Evolutionary conservation across 495 filamentous ascomycete genomes (phyloP).

Genomic region (Coniosporium apollinis): DNA sequence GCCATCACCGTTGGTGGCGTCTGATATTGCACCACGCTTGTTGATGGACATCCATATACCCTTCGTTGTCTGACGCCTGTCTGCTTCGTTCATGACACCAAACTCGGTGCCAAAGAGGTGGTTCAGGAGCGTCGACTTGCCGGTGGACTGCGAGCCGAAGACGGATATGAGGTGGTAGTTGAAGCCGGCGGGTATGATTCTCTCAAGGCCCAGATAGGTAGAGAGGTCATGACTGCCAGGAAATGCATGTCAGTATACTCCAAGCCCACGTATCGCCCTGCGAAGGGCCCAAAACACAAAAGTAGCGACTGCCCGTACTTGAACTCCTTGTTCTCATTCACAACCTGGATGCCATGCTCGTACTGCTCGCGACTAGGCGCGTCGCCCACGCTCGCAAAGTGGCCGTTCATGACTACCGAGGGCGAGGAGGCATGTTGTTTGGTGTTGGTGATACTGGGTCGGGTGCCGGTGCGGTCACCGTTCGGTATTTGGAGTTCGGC

Average conservation of each 20-base stretch:
- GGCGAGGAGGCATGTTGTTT: too few species aligned
- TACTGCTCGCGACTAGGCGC: conserved; percentile 50
- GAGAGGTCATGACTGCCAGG: conserved; percentile 52
- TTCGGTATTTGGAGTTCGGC: too few species aligned
- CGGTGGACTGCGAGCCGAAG: conserved; percentile 95
- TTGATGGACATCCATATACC: conserved; percentile 99
- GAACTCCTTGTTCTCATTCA: conserved; percentile 90
- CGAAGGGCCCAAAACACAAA: conserved; percentile 2
- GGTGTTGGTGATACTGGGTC: too few species aligned
- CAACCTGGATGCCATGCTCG: conserved; percentile 88
- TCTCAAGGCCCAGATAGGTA: conserved; percentile 61
- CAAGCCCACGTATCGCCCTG: not conserved
- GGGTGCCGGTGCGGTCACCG: too few species aligned
- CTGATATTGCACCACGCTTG: too few species aligned
- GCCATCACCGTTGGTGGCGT: conserved; percentile 26
- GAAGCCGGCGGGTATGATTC: conserved; percentile 76
- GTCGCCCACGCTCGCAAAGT: conserved; percentile 67
- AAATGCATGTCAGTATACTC: not conserved
- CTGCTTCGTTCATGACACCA: conserved; percentile 84
- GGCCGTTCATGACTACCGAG: conserved; percentile 60
- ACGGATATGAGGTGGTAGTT: conserved; percentile 98
- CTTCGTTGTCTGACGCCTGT: conserved; percentile 91
- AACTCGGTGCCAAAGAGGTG: conserved; percentile 91
- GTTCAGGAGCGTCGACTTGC: conserved; percentile 94
- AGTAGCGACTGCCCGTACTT: conserved; percentile 43